Evolutionary conservation across 2,329 filamentous ascomycete species (phyloP).

Genomic region (Penicillium nordicum): DNA sequence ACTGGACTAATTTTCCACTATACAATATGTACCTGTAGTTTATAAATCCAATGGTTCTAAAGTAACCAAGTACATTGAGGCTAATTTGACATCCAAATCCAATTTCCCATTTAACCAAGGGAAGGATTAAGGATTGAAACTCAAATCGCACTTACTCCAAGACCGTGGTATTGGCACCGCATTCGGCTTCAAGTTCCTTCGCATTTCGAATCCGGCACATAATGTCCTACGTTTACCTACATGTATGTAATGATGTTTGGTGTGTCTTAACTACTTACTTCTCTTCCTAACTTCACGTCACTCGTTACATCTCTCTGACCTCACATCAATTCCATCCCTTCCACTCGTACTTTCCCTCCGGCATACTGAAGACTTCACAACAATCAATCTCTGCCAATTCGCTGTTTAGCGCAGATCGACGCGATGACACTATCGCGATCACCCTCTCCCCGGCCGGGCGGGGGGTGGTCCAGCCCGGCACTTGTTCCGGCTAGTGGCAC

Average conservation of each 20-base stretch:
- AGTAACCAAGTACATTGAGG: no score
- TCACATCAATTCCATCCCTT: constrained; percentile 8
- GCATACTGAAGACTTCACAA: neutral
- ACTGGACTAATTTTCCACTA: no score
- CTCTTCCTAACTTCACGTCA: constrained; percentile 1
- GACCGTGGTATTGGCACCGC: neutral
- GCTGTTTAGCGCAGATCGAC: constrained; percentile 48
- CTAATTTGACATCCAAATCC: neutral
- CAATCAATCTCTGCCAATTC: neutral
- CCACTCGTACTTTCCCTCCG: neutral
- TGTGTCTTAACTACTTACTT: neutral
- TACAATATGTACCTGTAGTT: no score
- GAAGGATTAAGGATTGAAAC: neutral
- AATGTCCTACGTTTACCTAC: neutral
- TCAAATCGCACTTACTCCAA: neutral
- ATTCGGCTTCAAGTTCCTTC: neutral
- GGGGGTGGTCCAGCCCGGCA: constrained; percentile 84
- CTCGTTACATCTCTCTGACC: constrained; percentile 17
- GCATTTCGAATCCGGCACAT: neutral
- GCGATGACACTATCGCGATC: constrained; percentile 84
- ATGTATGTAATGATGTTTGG: neutral
- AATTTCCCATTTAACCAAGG: neutral
- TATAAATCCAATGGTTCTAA: no score
- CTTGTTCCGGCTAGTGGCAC: constrained; percentile 69
- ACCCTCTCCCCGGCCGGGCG: constrained; percentile 77